Evolutionary conservation across 2,329 filamentous ascomycete species (phyloP), one percentile per base, ranked within the genome.

Genomic region (Alternaria arborescens): DNA sequence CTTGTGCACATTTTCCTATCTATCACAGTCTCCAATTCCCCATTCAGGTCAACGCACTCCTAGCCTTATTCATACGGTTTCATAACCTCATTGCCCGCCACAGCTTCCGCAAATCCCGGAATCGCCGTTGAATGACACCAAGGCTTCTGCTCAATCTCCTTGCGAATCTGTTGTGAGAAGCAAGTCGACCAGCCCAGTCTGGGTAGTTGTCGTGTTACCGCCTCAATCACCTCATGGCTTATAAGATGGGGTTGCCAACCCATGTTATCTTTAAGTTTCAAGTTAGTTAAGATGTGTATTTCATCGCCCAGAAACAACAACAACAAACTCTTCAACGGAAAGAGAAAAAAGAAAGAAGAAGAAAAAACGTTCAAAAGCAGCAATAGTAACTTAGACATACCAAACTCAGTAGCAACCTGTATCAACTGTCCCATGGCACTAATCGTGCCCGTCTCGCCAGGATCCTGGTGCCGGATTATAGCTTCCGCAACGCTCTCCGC

Each of bases 401-500:
- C 55, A 5, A 58, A 26, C n/a, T 53, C 40, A 1, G 48, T 58
- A 6, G 55, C 48, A 24, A 58, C 16, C 32, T 58, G 55, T 1
- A 53, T 30, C 32, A 58, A 8, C 42, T 58, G 55, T 18, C 41
- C 55, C 32, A 58, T 43, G 0, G 22, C 38, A 12, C 47, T 58
- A 5, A 58, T 40, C 18, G 42, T 58, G 18, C 55, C 55, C 3
- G 48, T 40, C 41, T 58, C 48, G 2, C 55, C 55, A 1, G 48
- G 55, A 4, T 53, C 55, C 24, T 58, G 55, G 16, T 58, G 55
- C 5, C 48, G 41, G 18, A 58, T 58, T 5, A 53, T 58, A 0
- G 55, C 55, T 4, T 58, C 55, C 0, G 55, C 55, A 8, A 58
- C 55, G 8, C 55, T 58, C 34, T 58, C 48, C 2, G 55, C 55